Evolutionary conservation across 768 basidiomycete genomes (phyloP).

Genomic region (Boletus reticulatus): DNA sequence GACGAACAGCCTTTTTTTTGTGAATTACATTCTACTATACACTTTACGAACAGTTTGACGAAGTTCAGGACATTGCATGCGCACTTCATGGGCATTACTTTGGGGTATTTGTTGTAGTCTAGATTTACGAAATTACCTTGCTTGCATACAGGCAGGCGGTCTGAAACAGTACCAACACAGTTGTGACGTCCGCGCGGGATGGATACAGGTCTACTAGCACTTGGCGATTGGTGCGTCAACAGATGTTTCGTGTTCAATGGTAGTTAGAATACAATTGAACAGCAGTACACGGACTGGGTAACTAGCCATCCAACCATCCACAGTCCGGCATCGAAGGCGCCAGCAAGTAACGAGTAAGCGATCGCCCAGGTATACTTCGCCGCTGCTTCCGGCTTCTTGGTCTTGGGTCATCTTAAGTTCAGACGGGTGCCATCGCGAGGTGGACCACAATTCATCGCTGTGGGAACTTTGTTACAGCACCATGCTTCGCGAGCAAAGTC

Average conservation of each 20-base stretch:
- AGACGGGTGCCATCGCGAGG: constrained; percentile 5
- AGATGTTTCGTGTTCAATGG: too few relatives aligned
- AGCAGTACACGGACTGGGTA: neutral
- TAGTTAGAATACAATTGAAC: constrained; percentile 3
- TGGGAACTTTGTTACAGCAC: constrained; percentile 1
- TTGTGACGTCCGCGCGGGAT: too few relatives aligned
- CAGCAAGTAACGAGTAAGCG: neutral
- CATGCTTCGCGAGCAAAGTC: constrained; percentile 17
- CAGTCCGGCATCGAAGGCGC: neutral
- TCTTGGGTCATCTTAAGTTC: constrained; percentile 23
- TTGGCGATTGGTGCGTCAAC: too few relatives aligned
- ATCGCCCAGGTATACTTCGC: neutral
- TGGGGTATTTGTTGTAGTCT: too few relatives aligned
- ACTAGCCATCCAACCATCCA: constrained; percentile 5
- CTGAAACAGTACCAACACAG: too few relatives aligned
- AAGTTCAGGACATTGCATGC: neutral
- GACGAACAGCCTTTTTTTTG: neutral
- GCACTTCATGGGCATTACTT: too few relatives aligned
- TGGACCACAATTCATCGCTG: constrained; percentile 7
- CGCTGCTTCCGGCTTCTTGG: constrained; percentile 8
- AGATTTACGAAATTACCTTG: too few relatives aligned
- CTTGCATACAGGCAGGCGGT: too few relatives aligned
- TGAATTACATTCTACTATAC: constrained; percentile 4
- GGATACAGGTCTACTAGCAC: too few relatives aligned
- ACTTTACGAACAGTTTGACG: neutral